phyloP scores from a whole-genome alignment of 2,329 filamentous ascomycete genomes.

The Xylariomycetidae sp. region DNA sequence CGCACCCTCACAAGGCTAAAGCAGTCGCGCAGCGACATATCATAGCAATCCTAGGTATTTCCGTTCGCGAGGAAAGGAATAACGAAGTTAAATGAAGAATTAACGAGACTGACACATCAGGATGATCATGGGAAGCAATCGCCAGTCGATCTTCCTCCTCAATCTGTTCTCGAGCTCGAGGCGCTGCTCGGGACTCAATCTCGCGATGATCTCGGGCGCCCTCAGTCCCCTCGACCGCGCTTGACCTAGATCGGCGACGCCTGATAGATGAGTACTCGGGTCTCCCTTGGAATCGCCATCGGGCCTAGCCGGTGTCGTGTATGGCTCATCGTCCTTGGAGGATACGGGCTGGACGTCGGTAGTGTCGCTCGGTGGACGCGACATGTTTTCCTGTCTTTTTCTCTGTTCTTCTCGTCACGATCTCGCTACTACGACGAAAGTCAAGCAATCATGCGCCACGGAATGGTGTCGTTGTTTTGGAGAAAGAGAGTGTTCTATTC shows the following conservation, averaged over 20 bases:
- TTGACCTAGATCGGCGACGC: slow-evolving; percentile 16
- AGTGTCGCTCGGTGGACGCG: slow-evolving; percentile 11
- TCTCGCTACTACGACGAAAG: no score
- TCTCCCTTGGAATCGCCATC: slow-evolving; percentile 7
- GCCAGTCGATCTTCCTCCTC: slow-evolving; percentile 59
- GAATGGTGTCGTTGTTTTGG: no score
- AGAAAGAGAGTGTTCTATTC: no score
- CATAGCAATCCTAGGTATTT: no score
- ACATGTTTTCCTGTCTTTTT: slow-evolving; percentile 8
- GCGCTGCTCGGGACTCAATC: slow-evolving; percentile 48
- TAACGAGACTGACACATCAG: slow-evolving; percentile 47
- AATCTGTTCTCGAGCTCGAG: slow-evolving; percentile 49
- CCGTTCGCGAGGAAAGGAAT: no score
- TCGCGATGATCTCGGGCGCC: slow-evolving; percentile 30
- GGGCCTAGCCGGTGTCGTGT: neutral
- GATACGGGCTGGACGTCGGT: slow-evolving; percentile 7
- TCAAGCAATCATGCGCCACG: no score
- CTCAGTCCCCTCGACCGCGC: slow-evolving; percentile 21
- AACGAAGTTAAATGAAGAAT: neutral
- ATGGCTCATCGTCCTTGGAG: slow-evolving; percentile 13
- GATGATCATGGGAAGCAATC: slow-evolving; percentile 63
- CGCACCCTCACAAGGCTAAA: no score
- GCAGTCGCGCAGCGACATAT: no score
- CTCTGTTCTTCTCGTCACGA: no score
- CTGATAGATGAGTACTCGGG: slow-evolving; percentile 5